These are phyloP conservation scores for Citrus medica DNA, from an alignment of 345 rosid genomes.

Conservation along the genomic window DNA sequence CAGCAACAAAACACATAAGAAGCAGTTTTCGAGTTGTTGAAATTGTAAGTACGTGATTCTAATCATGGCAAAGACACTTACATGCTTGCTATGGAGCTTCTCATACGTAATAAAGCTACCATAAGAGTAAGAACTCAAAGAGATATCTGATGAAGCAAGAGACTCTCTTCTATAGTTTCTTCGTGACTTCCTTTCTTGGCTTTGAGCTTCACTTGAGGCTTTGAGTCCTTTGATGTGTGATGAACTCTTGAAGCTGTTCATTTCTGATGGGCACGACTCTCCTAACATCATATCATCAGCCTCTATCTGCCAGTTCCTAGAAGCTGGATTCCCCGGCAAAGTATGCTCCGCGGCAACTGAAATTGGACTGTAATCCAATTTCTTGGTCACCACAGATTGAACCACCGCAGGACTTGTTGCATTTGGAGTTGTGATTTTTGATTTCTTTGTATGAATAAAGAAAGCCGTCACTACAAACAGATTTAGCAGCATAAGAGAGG, in stretches of 20 bases:
- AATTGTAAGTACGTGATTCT: background rate
- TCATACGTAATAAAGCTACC: conserved; percentile 86
- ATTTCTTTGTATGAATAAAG: conserved; percentile 29
- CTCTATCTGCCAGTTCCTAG: conserved; percentile 31
- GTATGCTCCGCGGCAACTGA: conserved; percentile 15
- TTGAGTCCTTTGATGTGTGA: conserved; percentile 20
- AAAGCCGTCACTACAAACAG: conserved; percentile 35
- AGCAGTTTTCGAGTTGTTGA: background rate
- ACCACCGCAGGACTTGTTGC: conserved; percentile 12
- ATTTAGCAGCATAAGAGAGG: conserved; percentile 32
- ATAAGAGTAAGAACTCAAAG: conserved; percentile 48
- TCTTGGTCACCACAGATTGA: conserved; percentile 19
- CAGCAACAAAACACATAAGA: background rate
- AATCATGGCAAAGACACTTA: conserved; percentile 27
- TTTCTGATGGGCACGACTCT: conserved; percentile 53
- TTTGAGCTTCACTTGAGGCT: conserved; percentile 36
- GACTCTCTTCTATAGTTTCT: conserved; percentile 56
- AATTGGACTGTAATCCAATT: conserved; percentile 26
- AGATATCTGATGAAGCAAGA: conserved; percentile 62
- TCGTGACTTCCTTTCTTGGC: conserved; percentile 38
- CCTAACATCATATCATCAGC: conserved; percentile 41
- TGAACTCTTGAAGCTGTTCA: conserved; percentile 51
- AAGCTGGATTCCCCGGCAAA: conserved; percentile 23
- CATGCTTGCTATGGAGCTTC: conserved; percentile 58
- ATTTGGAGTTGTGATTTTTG: conserved; percentile 3